These are phyloP conservation scores for Micractinium sp. DNA, from an alignment of 139 green algal species.

Conservation along the genomic window DNA sequence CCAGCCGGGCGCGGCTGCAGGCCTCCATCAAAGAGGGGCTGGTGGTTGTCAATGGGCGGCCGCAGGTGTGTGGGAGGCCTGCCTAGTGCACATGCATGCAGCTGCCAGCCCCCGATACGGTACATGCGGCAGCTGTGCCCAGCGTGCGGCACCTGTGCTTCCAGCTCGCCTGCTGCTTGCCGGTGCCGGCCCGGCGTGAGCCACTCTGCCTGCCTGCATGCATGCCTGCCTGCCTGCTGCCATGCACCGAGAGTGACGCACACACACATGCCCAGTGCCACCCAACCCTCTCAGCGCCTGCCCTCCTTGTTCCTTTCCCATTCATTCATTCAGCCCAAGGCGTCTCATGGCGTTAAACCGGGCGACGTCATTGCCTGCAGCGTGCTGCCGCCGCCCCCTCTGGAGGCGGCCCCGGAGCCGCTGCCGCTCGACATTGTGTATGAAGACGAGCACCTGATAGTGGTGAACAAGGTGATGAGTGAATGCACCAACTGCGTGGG, in stretches of 20 bases:
- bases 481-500: too few species aligned
- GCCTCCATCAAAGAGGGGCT: conserved; percentile 68
- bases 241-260: too few species aligned
- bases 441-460: conserved; percentile 92
- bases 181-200: too few species aligned
- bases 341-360: conserved; percentile 44
- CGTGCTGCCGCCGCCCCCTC: conserved; percentile 60
- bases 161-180: not conserved
- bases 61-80: not conserved
- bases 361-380: conserved; percentile 73
- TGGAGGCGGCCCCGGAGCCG: conserved; percentile 70
- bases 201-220: too few species aligned
- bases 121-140: not conserved
- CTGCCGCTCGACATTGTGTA: conserved; percentile 92
- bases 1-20: conserved; percentile 71
- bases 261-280: too few species aligned
- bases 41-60: conserved; percentile 70
- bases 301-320: too few species aligned
- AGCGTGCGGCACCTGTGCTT: not conserved
- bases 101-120: not conserved
- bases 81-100: not conserved
- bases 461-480: conserved; percentile 90
- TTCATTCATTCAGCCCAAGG: conserved; percentile 54
- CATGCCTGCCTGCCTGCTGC: too few species aligned
- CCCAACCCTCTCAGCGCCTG: too few species aligned